Conservation (phyloP, 2,329 filamentous ascomycete genomes). For the Neofusicoccum laricinum region DNA sequence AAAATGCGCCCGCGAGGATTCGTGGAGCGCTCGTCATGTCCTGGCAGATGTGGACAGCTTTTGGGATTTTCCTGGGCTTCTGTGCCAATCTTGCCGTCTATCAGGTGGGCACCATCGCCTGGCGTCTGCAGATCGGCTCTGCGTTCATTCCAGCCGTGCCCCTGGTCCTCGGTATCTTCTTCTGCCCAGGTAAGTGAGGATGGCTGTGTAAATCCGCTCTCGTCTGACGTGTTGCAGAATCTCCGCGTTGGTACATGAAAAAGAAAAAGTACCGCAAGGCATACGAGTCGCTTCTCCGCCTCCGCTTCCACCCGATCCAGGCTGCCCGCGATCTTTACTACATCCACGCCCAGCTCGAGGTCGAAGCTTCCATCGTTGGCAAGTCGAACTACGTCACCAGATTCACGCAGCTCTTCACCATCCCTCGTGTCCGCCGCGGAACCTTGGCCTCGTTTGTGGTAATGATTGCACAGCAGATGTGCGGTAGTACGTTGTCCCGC, state of each 20-base stretch:
- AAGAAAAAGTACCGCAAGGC: conserved; percentile 38
- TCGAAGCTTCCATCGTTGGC: conserved; percentile 32
- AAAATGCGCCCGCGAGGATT: conserved; percentile 57
- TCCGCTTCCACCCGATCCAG: conserved; percentile 39
- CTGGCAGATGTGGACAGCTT: conserved; percentile 45
- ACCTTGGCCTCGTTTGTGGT: conserved; percentile 26
- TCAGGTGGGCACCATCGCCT: conserved; percentile 33
- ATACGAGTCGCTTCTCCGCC: conserved; percentile 37
- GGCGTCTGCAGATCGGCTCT: conserved; percentile 41
- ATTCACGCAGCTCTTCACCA: conserved; percentile 21
- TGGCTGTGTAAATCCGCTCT: too few relatives aligned
- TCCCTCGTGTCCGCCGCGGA: conserved; percentile 27
- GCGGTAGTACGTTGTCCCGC: conserved; percentile 23
- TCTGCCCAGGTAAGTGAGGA: conserved; percentile 25
- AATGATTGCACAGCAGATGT: conserved; percentile 32
- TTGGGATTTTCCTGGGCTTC: conserved; percentile 47
- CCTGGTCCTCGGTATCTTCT: conserved; percentile 36
- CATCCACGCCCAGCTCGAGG: conserved; percentile 30
- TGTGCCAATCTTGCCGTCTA: conserved; percentile 41
- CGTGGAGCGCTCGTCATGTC: conserved; percentile 30
- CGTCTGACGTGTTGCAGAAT: conserved; percentile 24
- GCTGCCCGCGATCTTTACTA: conserved; percentile 51
- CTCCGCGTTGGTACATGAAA: conserved; percentile 40
- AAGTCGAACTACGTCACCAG: conserved; percentile 4
- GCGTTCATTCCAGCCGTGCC: conserved; percentile 41